These are phyloP conservation scores for Pythium coloratum DNA, from an alignment of 352 stramenopile species.

Conservation along the genomic window DNA sequence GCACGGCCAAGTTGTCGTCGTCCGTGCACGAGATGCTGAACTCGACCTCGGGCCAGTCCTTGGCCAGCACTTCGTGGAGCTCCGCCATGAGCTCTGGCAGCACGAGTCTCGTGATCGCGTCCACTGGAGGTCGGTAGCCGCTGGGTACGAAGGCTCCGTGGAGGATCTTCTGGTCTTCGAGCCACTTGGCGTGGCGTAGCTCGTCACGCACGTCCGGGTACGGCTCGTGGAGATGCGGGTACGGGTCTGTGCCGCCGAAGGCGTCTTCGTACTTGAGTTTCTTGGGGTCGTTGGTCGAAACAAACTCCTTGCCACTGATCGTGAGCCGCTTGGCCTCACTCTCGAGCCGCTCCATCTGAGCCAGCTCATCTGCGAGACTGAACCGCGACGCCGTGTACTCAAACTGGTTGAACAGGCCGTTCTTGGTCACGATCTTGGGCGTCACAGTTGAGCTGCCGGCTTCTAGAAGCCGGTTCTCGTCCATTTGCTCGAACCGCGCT, in stretches of 20 bases:
- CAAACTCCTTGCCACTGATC: conserved; percentile 75
- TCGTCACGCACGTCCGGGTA: conserved; percentile 60
- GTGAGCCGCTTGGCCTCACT: conserved; percentile 66
- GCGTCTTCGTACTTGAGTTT: conserved; percentile 77
- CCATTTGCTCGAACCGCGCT: conserved; percentile 72
- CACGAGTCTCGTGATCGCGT: conserved; percentile 64
- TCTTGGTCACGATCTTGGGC: conserved; percentile 58
- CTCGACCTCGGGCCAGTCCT: conserved; percentile 61
- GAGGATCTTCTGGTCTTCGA: conserved; percentile 77
- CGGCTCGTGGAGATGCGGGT: conserved; percentile 70
- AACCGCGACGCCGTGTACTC: conserved; percentile 78
- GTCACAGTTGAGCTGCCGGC: conserved; percentile 24
- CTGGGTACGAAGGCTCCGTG: conserved; percentile 66
- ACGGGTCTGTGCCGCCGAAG: conserved; percentile 45
- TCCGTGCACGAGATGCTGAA: conserved; percentile 55
- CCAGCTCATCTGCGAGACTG: conserved; percentile 58
- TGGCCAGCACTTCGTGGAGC: conserved; percentile 55
- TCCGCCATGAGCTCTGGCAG: conserved; percentile 74
- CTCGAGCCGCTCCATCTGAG: conserved; percentile 62
- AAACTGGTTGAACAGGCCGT: conserved; percentile 76
- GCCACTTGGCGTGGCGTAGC: conserved; percentile 54
- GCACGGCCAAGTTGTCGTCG: conserved; percentile 65
- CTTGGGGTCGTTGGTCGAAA: conserved; percentile 44
- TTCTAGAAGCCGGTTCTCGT: conserved; percentile 61
- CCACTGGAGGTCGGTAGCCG: conserved; percentile 48